These are phyloP conservation scores for Neopestalotiopsis sp. DNA, from an alignment of 2,329 filamentous ascomycete species.

Conservation along the genomic window DNA sequence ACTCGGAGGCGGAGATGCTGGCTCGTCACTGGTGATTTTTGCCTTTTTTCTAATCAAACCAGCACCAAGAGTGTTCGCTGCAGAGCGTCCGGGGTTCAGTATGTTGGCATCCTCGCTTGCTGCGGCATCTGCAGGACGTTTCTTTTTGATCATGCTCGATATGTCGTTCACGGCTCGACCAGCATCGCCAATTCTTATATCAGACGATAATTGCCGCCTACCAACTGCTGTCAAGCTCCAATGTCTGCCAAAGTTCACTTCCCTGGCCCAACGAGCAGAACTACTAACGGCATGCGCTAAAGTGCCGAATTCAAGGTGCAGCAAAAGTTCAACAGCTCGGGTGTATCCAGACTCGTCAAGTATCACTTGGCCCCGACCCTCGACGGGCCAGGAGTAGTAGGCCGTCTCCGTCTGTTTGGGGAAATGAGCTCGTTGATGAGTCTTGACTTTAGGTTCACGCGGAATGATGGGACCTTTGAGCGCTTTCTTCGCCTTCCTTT, in stretches of 20 bases:
- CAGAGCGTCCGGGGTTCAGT: slow-evolving; percentile 17
- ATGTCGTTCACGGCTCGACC: slow-evolving; percentile 48
- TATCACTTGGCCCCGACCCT: slow-evolving; percentile 66
- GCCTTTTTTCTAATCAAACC: slow-evolving; percentile 56
- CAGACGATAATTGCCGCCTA: slow-evolving; percentile 33
- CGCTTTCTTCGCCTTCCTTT: slow-evolving; percentile 48
- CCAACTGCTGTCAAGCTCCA: slow-evolving; percentile 61
- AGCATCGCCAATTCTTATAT: slow-evolving; percentile 19
- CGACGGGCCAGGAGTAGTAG: slow-evolving; percentile 69
- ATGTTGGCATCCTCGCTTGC: background rate
- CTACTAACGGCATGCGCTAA: slow-evolving; percentile 66
- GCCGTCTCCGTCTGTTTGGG: slow-evolving; percentile 57
- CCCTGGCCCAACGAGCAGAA: slow-evolving; percentile 72
- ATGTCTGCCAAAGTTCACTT: slow-evolving; percentile 59
- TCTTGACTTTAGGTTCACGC: slow-evolving; percentile 70
- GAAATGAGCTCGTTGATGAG: slow-evolving; percentile 54
- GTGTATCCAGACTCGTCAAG: slow-evolving; percentile 70
- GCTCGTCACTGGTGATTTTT: slow-evolving; percentile 38
- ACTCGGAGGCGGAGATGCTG: background rate
- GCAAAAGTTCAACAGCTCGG: slow-evolving; percentile 69
- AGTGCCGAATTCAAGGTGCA: slow-evolving; percentile 76
- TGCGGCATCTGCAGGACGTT: slow-evolving; percentile 36
- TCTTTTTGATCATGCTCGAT: slow-evolving; percentile 53
- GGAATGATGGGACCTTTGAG: slow-evolving; percentile 66
- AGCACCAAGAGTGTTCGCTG: slow-evolving; percentile 40